phyloP scores from a whole-genome alignment of 495 filamentous ascomycete genomes.

The Hypoxylon fragiforme region DNA sequence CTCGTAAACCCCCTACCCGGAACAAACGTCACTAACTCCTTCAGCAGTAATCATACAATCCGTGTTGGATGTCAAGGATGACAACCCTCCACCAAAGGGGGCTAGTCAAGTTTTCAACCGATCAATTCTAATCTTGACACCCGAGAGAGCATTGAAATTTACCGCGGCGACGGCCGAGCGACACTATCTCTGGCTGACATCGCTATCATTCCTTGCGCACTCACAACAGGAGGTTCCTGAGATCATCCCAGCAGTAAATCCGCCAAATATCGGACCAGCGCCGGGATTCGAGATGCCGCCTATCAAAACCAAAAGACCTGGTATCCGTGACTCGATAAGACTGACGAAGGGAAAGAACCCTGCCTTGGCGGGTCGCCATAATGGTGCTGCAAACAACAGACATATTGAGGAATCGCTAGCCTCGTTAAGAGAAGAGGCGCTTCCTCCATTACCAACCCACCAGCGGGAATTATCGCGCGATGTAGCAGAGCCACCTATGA shows the following conservation, averaged over 20 bases:
- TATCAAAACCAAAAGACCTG: conserved; percentile 53
- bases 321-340: conserved; percentile 87
- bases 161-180: conserved; percentile 81
- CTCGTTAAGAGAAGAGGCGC: conserved; percentile 19
- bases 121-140: conserved; percentile 93
- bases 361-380: conserved; percentile 39
- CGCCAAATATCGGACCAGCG: conserved; percentile 48
- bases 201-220: conserved; percentile 90
- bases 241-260: conserved; percentile 61
- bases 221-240: conserved; percentile 74
- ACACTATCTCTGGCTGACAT: conserved; percentile 93
- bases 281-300: conserved; percentile 54
- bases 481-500: conserved; percentile 74
- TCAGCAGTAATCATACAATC: conserved; percentile 86
- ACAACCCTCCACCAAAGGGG: conserved; percentile 82
- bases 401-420: conserved; percentile 30
- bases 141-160: conserved; percentile 92
- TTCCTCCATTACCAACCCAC: conserved; percentile 37
- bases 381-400: conserved; percentile 8
- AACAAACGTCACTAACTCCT: conserved; percentile 7
- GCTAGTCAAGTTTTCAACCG: conserved; percentile 74
- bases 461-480: conserved; percentile 48
- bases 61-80: conserved; percentile 93
- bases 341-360: conserved; percentile 79
- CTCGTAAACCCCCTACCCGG: neutral